Percentiles rank a stretch among this genome's conserved stretches.
Conservation (phyloP, 2,329 filamentous ascomycete species). For the Fusarium pseudonygamai region DNA sequence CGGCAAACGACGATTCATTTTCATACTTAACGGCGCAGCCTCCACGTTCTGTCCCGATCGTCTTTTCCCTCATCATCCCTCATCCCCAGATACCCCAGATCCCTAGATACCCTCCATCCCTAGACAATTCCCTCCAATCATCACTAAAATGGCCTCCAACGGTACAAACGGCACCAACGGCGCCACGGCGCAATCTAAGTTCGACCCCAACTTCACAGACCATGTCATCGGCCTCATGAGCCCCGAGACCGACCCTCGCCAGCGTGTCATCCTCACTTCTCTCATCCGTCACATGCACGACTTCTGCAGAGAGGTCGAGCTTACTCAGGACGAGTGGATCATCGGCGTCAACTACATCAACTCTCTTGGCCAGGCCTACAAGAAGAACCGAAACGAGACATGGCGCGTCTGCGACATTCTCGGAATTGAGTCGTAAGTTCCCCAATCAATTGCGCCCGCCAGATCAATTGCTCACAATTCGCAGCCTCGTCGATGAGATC, state of each 20-base stretch:
- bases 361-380: slow-evolving; percentile 74
- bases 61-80: background rate
- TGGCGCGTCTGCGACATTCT: slow-evolving; percentile 78
- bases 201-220: slow-evolving; percentile 81
- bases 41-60: background rate
- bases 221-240: slow-evolving; percentile 79
- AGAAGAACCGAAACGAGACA: slow-evolving; percentile 76
- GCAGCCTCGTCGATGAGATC: slow-evolving; percentile 58
- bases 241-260: slow-evolving; percentile 71
- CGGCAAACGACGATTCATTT: slow-evolving; percentile 20
- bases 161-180: slow-evolving; percentile 31
- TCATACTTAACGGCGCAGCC: slow-evolving; percentile 15
- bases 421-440: slow-evolving; percentile 74
- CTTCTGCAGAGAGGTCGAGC: slow-evolving; percentile 80
- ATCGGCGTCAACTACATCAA: slow-evolving; percentile 79
- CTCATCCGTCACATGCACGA: slow-evolving; percentile 80
- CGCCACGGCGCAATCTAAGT: slow-evolving; percentile 49
- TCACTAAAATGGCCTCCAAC: slow-evolving; percentile 31
- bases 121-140: background rate
- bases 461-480: background rate
- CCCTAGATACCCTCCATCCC: background rate
- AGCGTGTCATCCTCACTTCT: slow-evolving; percentile 69
- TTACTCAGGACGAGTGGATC: slow-evolving; percentile 82
- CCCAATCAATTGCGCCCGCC: background rate
- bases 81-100: slow-evolving; percentile 4